Evolutionary conservation across 352 stramenopile genomes (phyloP), one percentile per base, ranked within the genome.

Genomic region (Pythium oligandrum): DNA sequence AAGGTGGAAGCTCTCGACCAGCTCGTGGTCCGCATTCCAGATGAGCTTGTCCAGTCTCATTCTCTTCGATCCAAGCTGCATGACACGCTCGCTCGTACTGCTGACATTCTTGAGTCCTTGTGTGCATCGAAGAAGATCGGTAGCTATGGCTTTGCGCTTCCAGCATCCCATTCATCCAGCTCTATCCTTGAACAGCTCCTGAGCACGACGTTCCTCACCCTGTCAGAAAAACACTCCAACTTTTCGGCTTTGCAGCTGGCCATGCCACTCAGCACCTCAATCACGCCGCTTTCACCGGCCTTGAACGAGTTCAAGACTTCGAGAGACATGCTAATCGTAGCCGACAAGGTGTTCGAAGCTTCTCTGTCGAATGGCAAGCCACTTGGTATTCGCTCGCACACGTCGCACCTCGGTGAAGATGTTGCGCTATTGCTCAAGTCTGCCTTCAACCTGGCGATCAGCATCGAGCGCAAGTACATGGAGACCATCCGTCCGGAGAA

Each of bases 401-500:
- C 43, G 6, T 52, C 55, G 4, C 45, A 78, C 36, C 52, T 55
- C 17, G 83, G 81, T 10, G 79, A 88, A 30, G 83, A 94, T 35
- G 55, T 94, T 26, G 83, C 81, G 30, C 39, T 79, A 60, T 59
- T 83, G 40, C 68, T 94, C 12, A 88, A 90, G 64, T 78, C 79
- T n/a, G 75, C 81, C 7, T 94, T 94, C 59, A 88, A 88, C 53
- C 63, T 94, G 26, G 77, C 74, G 4, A 80, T 94, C 48, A 86
- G 78, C 26, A 68, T 94, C 31, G 83, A 94, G 60, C 76, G 82
- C 63, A 90, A 90, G 64, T 94, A 90, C 63, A 69, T 76, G 46
- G 75, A 94, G 42, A 71, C 59, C 30, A 72, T 93, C 30, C 57
- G 66, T 12, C 74, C 78, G 4, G 52, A 72, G 12, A 60, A 78